Conservation (phyloP, 495 filamentous ascomycete genomes). For the Choiromyces venosus region DNA sequence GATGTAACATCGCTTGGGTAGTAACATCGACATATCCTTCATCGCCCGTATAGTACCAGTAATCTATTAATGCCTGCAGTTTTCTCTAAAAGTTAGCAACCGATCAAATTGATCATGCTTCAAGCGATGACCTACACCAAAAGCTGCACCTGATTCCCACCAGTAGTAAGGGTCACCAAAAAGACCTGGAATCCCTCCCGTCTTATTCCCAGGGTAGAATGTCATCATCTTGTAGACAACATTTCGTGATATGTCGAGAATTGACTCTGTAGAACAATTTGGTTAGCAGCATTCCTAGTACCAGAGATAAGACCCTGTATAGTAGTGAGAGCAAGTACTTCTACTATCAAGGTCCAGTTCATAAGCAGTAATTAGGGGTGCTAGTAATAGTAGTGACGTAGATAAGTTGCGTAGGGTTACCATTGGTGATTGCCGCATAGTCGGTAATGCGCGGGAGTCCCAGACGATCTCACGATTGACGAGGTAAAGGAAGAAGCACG, state of each 20-base stretch:
- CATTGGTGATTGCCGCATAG: conserved; percentile 26
- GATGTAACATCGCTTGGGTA: conserved; percentile 59
- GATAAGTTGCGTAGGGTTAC: conserved; percentile 16
- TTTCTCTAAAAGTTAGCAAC: conserved; percentile 14
- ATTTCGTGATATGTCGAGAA: conserved; percentile 57
- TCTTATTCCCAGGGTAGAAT: conserved; percentile 62
- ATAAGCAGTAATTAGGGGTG: conserved; percentile 29
- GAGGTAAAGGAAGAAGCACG: conserved; percentile 14
- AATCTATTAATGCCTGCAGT: conserved; percentile 54
- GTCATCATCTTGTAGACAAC: conserved; percentile 61
- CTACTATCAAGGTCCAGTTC: conserved; percentile 17
- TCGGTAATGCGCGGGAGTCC: conserved; percentile 1
- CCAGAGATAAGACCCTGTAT: neutral
- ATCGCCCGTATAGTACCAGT: conserved; percentile 74
- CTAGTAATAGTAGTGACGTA: conserved; percentile 21
- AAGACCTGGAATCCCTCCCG: conserved; percentile 57
- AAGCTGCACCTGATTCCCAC: conserved; percentile 61
- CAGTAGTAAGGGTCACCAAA: conserved; percentile 56
- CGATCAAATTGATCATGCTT: conserved; percentile 3
- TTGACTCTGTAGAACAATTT: conserved; percentile 51
- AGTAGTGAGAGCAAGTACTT: conserved; percentile 11
- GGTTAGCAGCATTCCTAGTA: conserved; percentile 18
- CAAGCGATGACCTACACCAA: conserved; percentile 37
- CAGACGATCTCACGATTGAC: neutral
- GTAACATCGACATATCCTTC: conserved; percentile 60